Percentiles rank a stretch among this genome's conserved stretches.
These are phyloP conservation scores for Chionographis japonica DNA, from an alignment of 106 monocot species.

Conservation along the genomic window DNA sequence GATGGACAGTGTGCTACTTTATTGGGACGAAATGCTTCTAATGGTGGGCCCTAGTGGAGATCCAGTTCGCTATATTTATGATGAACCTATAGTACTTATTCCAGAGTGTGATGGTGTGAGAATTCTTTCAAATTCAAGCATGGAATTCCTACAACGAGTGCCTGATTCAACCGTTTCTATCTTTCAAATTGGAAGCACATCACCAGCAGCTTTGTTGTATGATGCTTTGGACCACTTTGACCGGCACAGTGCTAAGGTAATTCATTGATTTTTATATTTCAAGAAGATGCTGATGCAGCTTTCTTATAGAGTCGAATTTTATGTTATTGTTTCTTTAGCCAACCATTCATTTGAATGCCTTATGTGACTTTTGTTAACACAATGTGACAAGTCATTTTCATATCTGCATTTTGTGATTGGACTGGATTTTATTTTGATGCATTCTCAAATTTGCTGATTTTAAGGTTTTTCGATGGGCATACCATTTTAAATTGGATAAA, in stretches of 20 bases:
- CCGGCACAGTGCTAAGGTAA: conserved; percentile 84
- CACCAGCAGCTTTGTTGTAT: conserved; percentile 82
- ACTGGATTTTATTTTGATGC: too few species aligned
- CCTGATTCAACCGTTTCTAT: conserved; percentile 96
- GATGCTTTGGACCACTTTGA: conserved; percentile 99
- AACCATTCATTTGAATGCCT: neutral
- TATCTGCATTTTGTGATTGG: too few species aligned
- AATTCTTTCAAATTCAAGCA: conserved; percentile 82
- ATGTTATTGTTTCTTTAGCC: neutral
- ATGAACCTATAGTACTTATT: conserved; percentile 85
- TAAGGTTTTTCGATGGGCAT: too few species aligned
- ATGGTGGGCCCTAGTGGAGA: conserved; percentile 95
- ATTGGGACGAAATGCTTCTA: conserved; percentile 87
- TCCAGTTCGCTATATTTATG: conserved; percentile 76
- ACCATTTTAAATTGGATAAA: too few species aligned
- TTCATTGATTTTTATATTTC: neutral
- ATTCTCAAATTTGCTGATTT: too few species aligned
- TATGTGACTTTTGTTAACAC: too few species aligned
- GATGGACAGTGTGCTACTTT: conserved; percentile 89
- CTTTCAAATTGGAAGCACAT: conserved; percentile 90
- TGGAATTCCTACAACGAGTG: conserved; percentile 94
- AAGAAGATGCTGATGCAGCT: neutral
- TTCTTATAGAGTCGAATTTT: neutral
- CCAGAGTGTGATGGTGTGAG: conserved; percentile 97
- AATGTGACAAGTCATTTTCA: too few species aligned